These are phyloP conservation scores for Wickerhamiella dianesei DNA, from an alignment of 805 yeast species.

Conservation along the genomic window DNA sequence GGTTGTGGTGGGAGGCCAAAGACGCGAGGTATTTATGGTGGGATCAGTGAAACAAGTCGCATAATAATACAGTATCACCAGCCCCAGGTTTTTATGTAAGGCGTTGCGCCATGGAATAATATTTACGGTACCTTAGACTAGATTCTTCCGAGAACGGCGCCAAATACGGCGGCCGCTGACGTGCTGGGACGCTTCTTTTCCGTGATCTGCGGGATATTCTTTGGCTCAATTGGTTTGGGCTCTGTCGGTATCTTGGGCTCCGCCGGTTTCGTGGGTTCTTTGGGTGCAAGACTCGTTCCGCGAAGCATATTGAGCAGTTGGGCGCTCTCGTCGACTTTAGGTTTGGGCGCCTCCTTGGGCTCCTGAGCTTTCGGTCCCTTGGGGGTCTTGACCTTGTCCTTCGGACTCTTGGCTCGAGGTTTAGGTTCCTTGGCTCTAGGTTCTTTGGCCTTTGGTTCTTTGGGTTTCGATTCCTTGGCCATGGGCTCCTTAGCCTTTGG, in stretches of 20 bases:
- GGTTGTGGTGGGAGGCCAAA: neutral
- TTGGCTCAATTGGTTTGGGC: conserved; percentile 8
- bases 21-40: no score
- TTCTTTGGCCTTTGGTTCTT: neutral
- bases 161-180: neutral
- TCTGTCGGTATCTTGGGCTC: conserved; percentile 3
- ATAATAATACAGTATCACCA: no score
- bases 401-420: no score
- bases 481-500: neutral
- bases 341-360: conserved; percentile 3
- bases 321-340: conserved; percentile 12
- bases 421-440: neutral
- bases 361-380: conserved; percentile 20
- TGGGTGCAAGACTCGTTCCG: neutral
- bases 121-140: neutral
- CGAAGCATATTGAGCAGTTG: conserved; percentile 5
- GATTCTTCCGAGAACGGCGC: neutral
- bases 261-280: neutral
- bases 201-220: conserved; percentile 1
- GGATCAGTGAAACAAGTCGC: no score
- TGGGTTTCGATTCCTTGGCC: conserved; percentile 2
- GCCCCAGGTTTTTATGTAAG: no score
- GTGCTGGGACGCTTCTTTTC: neutral
- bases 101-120: neutral
- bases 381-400: no score